Evolutionary conservation across 1,139 yeast genomes (phyloP), one percentile per base, ranked within the genome.

Genomic region (Scheffersomyces titani): DNA sequence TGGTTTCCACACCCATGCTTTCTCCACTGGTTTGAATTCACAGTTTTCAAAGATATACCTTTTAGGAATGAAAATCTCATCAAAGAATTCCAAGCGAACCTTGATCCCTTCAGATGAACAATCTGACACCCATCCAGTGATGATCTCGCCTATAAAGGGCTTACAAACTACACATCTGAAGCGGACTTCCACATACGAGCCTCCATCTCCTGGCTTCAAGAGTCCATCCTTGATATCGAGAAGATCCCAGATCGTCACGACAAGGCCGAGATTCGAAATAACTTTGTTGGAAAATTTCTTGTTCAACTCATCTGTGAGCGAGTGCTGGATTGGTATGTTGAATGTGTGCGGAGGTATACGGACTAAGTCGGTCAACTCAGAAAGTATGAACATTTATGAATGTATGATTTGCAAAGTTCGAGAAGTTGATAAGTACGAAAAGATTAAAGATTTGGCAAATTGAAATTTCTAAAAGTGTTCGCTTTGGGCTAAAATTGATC

Each of bases 141-240:
- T 73, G n/a, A 93, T 84, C 69, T 94, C 99, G 3, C 99, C 99
- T 1, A 91, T 87, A 71, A 93, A 92, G 0, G 99, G 99, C 63
- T 94, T 89, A 81, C 96, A 94, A 1, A 94, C 89, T 19, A 93
- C 78, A 53, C 90, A 79, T 54, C 98, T 75, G 68, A 92, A 91
- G 56, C 78, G 82, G 19, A 89, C 90, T 60, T 88, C 90, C 50
- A 92, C 87, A 65, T 82, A 93, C 2, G 94, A 83, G 1, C 94
- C 92, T 6, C 99, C 99, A 71, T 94, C 98, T n/a, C 99, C 98
- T 2, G 97, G 97, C 65, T 88, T 89, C 61, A 94, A 80, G 59
- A 91, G 79, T 2, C 98, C 99, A 65, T 94, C 98, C 55, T 90
- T 90, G 50, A 90, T 87, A 40, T 84, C 84, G 57, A 88, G 75